phyloP scores from a whole-genome alignment of 225 moss, liverwort and hornwort genomes.

The Lunularia cruciata region DNA sequence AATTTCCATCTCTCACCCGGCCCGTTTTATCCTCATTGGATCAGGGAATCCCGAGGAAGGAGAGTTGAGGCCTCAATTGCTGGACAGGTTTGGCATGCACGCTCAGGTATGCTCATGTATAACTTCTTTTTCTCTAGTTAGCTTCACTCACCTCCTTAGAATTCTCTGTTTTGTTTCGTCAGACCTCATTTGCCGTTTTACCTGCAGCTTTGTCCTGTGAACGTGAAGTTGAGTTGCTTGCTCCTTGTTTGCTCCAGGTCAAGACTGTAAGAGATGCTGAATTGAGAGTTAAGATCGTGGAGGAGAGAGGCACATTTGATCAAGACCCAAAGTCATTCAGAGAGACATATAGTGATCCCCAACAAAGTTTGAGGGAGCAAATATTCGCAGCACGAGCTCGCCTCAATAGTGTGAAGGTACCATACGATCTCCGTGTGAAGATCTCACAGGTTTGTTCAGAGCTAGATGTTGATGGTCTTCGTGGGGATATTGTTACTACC shows the following conservation, averaged over 20 bases:
- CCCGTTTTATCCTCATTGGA: constrained; percentile 75
- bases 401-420: constrained; percentile 48
- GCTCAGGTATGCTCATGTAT: constrained; percentile 51
- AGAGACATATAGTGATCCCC: constrained; percentile 36
- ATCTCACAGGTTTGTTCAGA: constrained; percentile 85
- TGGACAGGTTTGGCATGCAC: constrained; percentile 83
- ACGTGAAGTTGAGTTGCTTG: not conserved
- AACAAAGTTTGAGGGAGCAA: constrained; percentile 53
- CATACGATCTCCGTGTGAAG: constrained; percentile 71
- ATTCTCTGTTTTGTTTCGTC: too few species aligned
- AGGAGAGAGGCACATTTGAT: constrained; percentile 78
- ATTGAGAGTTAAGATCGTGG: constrained; percentile 78
- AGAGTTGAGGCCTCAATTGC: constrained; percentile 70
- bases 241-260: constrained; percentile 42
- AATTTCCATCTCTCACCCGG: constrained; percentile 78
- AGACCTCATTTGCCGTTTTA: too few species aligned
- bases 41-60: constrained; percentile 86
- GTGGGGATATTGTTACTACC: constrained; percentile 86
- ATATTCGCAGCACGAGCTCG: constrained; percentile 60
- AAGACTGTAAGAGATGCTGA: constrained; percentile 81
- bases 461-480: constrained; percentile 83
- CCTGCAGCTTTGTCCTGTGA: too few species aligned
- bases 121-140: not conserved
- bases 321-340: constrained; percentile 67
- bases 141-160: not conserved